Evolutionary conservation across 1,139 yeast species (phyloP).

Genomic region (Pichia sp.): DNA sequence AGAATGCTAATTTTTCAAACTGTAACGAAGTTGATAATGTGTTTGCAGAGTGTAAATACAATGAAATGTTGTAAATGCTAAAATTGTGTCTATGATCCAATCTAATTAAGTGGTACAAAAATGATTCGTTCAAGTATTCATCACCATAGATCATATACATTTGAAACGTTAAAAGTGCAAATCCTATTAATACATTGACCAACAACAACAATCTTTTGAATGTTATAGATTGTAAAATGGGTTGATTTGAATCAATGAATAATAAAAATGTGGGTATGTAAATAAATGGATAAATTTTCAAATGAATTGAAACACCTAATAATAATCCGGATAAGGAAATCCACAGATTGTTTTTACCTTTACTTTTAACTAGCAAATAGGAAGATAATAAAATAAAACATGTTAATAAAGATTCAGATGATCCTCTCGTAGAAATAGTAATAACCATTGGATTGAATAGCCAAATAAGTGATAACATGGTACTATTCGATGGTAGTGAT

Average conservation of each 20-base stretch:
- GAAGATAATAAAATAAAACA: slow-evolving; percentile 64
- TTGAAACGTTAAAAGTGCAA: slow-evolving; percentile 39
- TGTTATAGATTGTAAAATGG: slow-evolving; percentile 38
- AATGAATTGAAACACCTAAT: slow-evolving; percentile 77
- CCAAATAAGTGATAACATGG: slow-evolving; percentile 54
- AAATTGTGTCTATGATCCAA: slow-evolving; percentile 94
- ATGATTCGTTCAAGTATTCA: slow-evolving; percentile 74
- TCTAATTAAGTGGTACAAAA: slow-evolving; percentile 74
- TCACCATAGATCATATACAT: slow-evolving; percentile 69
- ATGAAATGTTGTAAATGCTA: slow-evolving; percentile 71
- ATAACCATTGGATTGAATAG: slow-evolving; percentile 91
- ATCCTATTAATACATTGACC: slow-evolving; percentile 36
- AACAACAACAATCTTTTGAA: slow-evolving; percentile 41
- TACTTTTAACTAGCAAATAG: slow-evolving; percentile 31
- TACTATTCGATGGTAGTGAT: slow-evolving; percentile 33
- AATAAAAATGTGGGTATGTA: slow-evolving; percentile 56
- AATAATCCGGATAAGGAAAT: slow-evolving; percentile 51
- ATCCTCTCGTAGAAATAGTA: slow-evolving; percentile 88
- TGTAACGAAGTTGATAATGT: background rate
- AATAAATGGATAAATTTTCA: slow-evolving; percentile 86
- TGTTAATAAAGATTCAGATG: slow-evolving; percentile 84
- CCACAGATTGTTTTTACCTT: slow-evolving; percentile 23
- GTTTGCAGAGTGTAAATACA: slow-evolving; percentile 57
- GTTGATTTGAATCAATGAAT: slow-evolving; percentile 26
- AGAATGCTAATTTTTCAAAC: slow-evolving; percentile 55